These are phyloP conservation scores for Leishmania tropica DNA, from an alignment of 208 protist genomes.

Conservation along the genomic window DNA sequence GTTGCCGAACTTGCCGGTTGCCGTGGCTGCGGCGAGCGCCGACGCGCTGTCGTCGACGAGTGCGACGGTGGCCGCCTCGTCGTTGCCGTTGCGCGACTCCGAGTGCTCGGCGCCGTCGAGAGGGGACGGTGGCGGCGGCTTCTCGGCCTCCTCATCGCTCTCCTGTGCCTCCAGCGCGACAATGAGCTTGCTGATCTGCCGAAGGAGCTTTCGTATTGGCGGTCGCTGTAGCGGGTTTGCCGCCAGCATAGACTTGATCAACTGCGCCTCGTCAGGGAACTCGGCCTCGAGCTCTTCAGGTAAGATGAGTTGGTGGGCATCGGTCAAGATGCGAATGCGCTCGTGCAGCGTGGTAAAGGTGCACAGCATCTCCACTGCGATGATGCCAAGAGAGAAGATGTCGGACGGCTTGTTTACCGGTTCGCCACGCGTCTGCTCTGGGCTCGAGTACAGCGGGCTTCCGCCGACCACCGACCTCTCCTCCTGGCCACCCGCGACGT, in stretches of 20 bases:
- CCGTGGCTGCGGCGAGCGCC: neutral
- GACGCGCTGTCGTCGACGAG: neutral
- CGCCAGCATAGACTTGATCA: slow-evolving; percentile 57
- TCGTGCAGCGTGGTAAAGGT: slow-evolving; percentile 77
- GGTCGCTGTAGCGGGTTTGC: slow-evolving; percentile 31
- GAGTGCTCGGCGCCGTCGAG: neutral
- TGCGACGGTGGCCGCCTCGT: neutral
- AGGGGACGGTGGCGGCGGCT: neutral
- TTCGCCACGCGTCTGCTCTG: slow-evolving; percentile 69
- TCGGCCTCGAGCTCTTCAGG: slow-evolving; percentile 31
- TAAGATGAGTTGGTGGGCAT: slow-evolving; percentile 50
- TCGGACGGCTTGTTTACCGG: slow-evolving; percentile 59
- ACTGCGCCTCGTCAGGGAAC: slow-evolving; percentile 53
- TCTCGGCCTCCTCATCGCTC: slow-evolving; percentile 22
- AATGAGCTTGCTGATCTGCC: slow-evolving; percentile 31
- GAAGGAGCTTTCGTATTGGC: slow-evolving; percentile 40
- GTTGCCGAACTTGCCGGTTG: too few relatives aligned
- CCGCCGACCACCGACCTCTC: slow-evolving; percentile 56
- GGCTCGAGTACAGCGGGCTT: slow-evolving; percentile 83
- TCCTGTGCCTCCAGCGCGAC: slow-evolving; percentile 28
- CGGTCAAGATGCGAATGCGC: slow-evolving; percentile 59
- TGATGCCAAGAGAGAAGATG: slow-evolving; percentile 81
- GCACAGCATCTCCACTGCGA: slow-evolving; percentile 82
- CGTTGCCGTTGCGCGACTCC: neutral
- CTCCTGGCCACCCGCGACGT: slow-evolving; percentile 36